Base-by-base conservation (phyloP, 306 rosid genomes). In the Quercus agrifolia region DNA sequence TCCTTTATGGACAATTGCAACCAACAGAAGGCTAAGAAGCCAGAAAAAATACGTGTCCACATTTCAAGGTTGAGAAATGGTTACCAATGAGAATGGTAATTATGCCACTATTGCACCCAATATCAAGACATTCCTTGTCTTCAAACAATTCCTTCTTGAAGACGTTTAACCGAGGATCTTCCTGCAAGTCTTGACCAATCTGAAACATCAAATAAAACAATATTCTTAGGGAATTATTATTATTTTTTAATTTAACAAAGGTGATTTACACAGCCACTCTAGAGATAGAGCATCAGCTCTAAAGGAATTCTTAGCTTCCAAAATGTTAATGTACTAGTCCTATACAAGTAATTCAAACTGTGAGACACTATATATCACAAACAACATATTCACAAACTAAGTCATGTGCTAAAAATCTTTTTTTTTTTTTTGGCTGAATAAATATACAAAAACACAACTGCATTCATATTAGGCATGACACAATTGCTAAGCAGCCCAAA, bases 41-140 rank as follows among this genome's bases (percentile, higher is more conserved):
- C 14, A 21, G 17, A 70, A 70, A 44, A 41, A 5, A 56, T 11
- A 49, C 5, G 49, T 52, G 14, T 0, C 56, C 71, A n/a, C n/a
- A 57, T 19, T 38, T 38, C 10, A 38, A 2, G 46, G 71, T n/a
- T 1, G 25, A 56, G 19, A 33, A 38, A 73, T 54, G 8, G 19
- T 3, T 92, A 91, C 97, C 97, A 71, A 95, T 95, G 33, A 90
- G 90, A 56, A 91, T 91, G 71, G 99, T 92, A 73, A 95, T 83
- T 19, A 84, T 55, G 38, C 98, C 99, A 79, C 64, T 87, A 58
- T 95, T 95, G 88, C 99, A 92, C 70, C 99, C 99, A 82, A 92
- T 85, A 78, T 95, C 99, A 74, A 95, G 96, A 76, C 98, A 95
- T 28, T 91, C 94, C 82, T 89, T 92, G 57, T 86, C 98, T 78